These are phyloP conservation scores for Verbena officinalis DNA, from an alignment of 257 asterid genomes.

Conservation along the genomic window DNA sequence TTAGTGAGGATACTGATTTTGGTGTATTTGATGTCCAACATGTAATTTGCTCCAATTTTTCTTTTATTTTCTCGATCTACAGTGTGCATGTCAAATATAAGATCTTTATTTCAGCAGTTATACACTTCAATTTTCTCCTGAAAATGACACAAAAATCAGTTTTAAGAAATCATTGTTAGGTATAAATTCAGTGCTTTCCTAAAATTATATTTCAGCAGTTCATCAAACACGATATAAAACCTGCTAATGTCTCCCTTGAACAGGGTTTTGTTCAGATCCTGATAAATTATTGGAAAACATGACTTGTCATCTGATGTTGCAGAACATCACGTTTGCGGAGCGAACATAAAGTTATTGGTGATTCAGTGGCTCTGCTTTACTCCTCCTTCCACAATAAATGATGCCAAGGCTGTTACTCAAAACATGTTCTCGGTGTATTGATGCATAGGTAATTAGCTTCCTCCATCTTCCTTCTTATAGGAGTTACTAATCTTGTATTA, in stretches of 20 bases:
- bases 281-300: slow-evolving; percentile 61
- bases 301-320: slow-evolving; percentile 68
- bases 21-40: too few relatives aligned
- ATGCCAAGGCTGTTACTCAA: slow-evolving; percentile 66
- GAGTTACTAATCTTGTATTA: slow-evolving; percentile 25
- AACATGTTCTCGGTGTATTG: slow-evolving; percentile 78
- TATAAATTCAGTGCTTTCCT: slow-evolving; percentile 35
- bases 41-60: background rate
- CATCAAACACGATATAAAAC: slow-evolving; percentile 8
- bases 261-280: slow-evolving; percentile 89
- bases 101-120: slow-evolving; percentile 85
- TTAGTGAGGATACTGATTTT: slow-evolving; percentile 5
- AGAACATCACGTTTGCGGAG: slow-evolving; percentile 91
- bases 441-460: slow-evolving; percentile 69
- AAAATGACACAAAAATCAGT: slow-evolving; percentile 76
- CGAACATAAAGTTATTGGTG: slow-evolving; percentile 88
- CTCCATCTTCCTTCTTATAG: slow-evolving; percentile 9
- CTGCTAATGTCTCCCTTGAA: slow-evolving; percentile 26
- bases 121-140: slow-evolving; percentile 81
- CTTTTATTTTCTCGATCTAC: slow-evolving; percentile 20
- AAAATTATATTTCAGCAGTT: slow-evolving; percentile 8
- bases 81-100: slow-evolving; percentile 89
- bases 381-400: slow-evolving; percentile 90
- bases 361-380: slow-evolving; percentile 99
- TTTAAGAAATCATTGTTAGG: slow-evolving; percentile 94